These are phyloP conservation scores for Chalciporus sphaerocephalus DNA, from an alignment of 768 basidiomycete genomes.

Conservation along the genomic window DNA sequence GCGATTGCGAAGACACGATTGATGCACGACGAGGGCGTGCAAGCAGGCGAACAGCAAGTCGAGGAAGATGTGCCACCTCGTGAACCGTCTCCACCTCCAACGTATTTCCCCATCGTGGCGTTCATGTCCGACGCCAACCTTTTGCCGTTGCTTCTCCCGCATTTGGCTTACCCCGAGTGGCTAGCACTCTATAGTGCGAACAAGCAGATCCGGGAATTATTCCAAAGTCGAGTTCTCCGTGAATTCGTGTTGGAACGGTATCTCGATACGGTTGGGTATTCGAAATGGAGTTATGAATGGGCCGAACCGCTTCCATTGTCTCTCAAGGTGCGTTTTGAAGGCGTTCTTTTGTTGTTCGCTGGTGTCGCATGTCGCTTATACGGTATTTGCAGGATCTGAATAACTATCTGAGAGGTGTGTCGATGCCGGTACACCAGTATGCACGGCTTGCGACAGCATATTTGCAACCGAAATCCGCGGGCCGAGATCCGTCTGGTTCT, in stretches of 20 bases:
- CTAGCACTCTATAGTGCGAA: conserved; percentile 54
- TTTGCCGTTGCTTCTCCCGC: conserved; percentile 51
- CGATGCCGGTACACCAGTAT: conserved; percentile 71
- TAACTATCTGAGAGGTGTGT: conserved; percentile 76
- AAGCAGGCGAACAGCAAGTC: neutral
- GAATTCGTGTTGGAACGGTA: conserved; percentile 69
- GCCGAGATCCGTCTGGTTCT: conserved; percentile 39
- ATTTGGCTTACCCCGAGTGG: conserved; percentile 72
- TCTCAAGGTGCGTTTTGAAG: conserved; percentile 46
- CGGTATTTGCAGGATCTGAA: conserved; percentile 60
- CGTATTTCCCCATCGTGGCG: conserved; percentile 47
- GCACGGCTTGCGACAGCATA: conserved; percentile 54
- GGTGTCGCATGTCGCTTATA: conserved; percentile 13
- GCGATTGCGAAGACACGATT: conserved; percentile 24
- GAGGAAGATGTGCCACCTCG: conserved; percentile 12
- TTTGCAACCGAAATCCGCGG: conserved; percentile 44
- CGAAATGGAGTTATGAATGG: conserved; percentile 52
- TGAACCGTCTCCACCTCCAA: conserved; percentile 23
- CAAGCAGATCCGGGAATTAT: conserved; percentile 50
- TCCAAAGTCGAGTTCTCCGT: conserved; percentile 45
- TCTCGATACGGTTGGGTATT: conserved; percentile 68
- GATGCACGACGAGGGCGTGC: conserved; percentile 11
- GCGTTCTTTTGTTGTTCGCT: neutral
- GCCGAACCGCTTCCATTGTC: conserved; percentile 61
- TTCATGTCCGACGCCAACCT: conserved; percentile 54